phyloP scores from a whole-genome alignment of 1,139 yeast genomes.

The Saccharomyces pastorianus region DNA sequence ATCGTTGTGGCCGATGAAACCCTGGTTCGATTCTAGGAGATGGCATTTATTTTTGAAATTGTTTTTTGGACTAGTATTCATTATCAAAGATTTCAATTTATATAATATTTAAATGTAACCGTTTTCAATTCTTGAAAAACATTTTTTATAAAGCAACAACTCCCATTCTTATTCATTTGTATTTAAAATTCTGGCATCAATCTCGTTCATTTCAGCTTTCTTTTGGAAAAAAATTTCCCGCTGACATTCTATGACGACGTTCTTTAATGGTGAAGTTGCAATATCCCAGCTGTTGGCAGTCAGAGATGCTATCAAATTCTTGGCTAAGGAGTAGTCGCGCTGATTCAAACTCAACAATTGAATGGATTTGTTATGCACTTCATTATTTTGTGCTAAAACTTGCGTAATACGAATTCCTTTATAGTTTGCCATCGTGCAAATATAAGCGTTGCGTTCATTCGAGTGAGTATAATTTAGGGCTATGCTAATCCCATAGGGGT shows the following conservation, averaged over 20 bases:
- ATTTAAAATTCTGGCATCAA: constrained; percentile 7
- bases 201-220: constrained; percentile 32
- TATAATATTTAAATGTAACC: background rate
- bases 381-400: constrained; percentile 8
- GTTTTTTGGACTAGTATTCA: too few species aligned
- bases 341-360: constrained; percentile 11
- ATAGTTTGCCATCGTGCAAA: constrained; percentile 13
- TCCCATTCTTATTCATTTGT: background rate
- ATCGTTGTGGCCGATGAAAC: constrained; percentile 41
- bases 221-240: constrained; percentile 29
- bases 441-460: constrained; percentile 4
- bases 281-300: background rate
- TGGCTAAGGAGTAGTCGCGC: constrained; percentile 12
- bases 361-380: constrained; percentile 2
- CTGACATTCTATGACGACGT: constrained; percentile 24
- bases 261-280: background rate
- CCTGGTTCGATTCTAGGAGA: constrained; percentile 40
- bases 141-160: background rate
- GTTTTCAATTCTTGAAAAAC: background rate
- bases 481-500: constrained; percentile 33
- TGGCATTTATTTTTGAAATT: constrained; percentile 28
- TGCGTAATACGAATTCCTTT: constrained; percentile 20
- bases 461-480: constrained; percentile 23
- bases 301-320: constrained; percentile 6
- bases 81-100: background rate